A percentile compares a stretch with the other conserved stretches of the same genome.
These are phyloP conservation scores for Penicillium robsamsonii DNA, from an alignment of 495 filamentous ascomycete species.

Conservation along the genomic window DNA sequence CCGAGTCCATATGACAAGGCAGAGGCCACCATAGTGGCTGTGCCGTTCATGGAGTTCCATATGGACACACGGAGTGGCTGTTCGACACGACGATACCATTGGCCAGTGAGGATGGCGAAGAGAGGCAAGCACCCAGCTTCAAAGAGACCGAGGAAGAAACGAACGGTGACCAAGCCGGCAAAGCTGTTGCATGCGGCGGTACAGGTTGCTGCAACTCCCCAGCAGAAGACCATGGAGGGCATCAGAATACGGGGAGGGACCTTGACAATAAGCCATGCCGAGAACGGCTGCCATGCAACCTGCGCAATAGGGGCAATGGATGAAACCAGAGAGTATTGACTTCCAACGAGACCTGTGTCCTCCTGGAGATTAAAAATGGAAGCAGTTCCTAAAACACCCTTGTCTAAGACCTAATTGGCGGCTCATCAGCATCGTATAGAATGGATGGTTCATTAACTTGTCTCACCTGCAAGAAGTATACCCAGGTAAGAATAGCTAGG, in stretches of 20 bases:
- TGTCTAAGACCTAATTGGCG: background rate
- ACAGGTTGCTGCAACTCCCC: background rate
- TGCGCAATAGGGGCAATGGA: background rate
- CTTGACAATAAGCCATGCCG: slow-evolving; percentile 1
- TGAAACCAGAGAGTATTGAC: background rate
- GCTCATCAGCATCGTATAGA: too few species aligned
- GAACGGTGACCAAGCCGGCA: slow-evolving; percentile 26
- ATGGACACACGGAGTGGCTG: slow-evolving; percentile 15
- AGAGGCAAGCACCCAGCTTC: slow-evolving; percentile 33
- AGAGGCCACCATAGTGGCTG: background rate
- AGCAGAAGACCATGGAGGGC: background rate
- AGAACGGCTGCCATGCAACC: background rate
- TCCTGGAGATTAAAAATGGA: background rate
- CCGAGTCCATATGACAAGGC: background rate
- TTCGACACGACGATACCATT: slow-evolving; percentile 16
- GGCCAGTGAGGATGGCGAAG: slow-evolving; percentile 29
- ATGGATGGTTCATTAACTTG: background rate
- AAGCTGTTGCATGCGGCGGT: slow-evolving; percentile 17
- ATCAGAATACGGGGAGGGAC: background rate
- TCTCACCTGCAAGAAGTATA: slow-evolving; percentile 3
- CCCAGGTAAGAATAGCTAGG: background rate
- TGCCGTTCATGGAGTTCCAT: slow-evolving; percentile 16
- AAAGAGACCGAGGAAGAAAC: slow-evolving; percentile 36
- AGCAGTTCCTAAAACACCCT: background rate
- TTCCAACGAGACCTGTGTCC: background rate